phyloP scores from a whole-genome alignment of 2,329 filamentous ascomycete genomes.

The Aspergillus versicolor region DNA sequence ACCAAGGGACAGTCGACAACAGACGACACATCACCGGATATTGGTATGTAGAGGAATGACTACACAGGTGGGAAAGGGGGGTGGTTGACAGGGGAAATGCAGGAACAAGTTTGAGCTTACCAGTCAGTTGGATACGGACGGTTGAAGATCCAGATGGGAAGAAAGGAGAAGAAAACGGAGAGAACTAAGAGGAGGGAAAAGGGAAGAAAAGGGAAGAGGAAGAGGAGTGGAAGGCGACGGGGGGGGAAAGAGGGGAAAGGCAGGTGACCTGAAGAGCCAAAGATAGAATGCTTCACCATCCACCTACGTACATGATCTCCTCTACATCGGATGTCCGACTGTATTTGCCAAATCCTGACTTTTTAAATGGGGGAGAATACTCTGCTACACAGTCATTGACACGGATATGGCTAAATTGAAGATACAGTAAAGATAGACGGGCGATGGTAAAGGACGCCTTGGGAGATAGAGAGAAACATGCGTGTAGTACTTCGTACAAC shows the following conservation, averaged over 20 bases:
- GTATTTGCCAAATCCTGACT: too few relatives aligned
- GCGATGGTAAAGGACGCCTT: too few relatives aligned
- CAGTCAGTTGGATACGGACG: slow-evolving; percentile 4
- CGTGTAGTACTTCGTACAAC: too few relatives aligned
- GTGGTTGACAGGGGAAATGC: slow-evolving; percentile 1
- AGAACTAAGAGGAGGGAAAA: neutral
- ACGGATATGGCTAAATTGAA: too few relatives aligned
- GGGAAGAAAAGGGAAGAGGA: slow-evolving; percentile 5
- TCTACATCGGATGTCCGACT: too few relatives aligned
- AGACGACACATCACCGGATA: neutral
- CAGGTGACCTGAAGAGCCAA: slow-evolving; percentile 27
- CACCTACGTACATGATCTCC: too few relatives aligned
- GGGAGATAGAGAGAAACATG: too few relatives aligned
- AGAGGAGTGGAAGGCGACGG: slow-evolving; percentile 1
- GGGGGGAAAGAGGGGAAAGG: slow-evolving; percentile 13
- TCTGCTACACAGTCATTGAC: too few relatives aligned
- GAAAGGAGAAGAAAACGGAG: slow-evolving; percentile 10
- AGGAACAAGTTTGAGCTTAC: slow-evolving; percentile 14
- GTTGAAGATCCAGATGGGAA: slow-evolving; percentile 10
- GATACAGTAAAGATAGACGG: too few relatives aligned
- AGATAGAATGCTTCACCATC: too few relatives aligned
- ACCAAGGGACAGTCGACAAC: neutral
- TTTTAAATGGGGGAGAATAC: too few relatives aligned
- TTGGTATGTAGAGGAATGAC: neutral
- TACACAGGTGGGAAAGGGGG: neutral